These are phyloP conservation scores for Penicillium freii DNA, from an alignment of 2,329 filamentous ascomycete genomes.

Conservation along the genomic window DNA sequence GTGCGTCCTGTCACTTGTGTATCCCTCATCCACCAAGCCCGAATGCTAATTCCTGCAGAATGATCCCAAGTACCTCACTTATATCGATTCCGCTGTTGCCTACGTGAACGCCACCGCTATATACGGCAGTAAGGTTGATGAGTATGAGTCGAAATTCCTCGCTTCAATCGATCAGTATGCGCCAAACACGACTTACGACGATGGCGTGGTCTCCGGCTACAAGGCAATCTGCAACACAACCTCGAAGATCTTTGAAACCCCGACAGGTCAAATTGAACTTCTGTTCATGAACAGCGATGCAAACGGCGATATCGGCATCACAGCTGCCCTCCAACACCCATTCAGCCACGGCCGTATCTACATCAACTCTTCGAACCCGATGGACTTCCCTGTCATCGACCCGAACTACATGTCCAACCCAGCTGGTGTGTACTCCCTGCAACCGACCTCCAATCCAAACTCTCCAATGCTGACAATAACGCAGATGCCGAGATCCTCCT, in stretches of 20 bases:
- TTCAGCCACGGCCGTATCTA: conserved; percentile 32
- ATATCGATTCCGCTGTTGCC: conserved; percentile 29
- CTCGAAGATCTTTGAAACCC: conserved; percentile 23
- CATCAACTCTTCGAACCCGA: conserved; percentile 31
- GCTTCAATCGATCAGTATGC: conserved; percentile 15
- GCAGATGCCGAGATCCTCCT: conserved; percentile 26
- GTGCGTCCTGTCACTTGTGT: conserved; percentile 21
- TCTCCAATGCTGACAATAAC: conserved; percentile 2
- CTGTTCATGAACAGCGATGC: conserved; percentile 32
- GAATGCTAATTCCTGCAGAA: conserved; percentile 18
- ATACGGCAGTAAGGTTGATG: conserved; percentile 17
- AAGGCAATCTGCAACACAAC: conserved; percentile 31
- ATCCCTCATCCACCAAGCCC: background rate
- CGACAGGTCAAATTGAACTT: conserved; percentile 28
- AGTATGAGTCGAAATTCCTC: conserved; percentile 18
- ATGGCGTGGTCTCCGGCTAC: conserved; percentile 27
- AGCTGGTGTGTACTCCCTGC: conserved; percentile 17
- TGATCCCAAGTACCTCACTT: conserved; percentile 27
- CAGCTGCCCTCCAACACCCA: conserved; percentile 31
- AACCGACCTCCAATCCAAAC: background rate
- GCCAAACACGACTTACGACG: conserved; percentile 27
- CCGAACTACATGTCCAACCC: conserved; percentile 29
- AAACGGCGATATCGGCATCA: conserved; percentile 29
- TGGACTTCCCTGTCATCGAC: conserved; percentile 32
- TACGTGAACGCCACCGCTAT: conserved; percentile 27